Percentiles rank a stretch among this genome's conserved stretches.
Evolutionary conservation across 2,329 filamentous ascomycete genomes (phyloP).

Genomic region (Claviceps paspali): DNA sequence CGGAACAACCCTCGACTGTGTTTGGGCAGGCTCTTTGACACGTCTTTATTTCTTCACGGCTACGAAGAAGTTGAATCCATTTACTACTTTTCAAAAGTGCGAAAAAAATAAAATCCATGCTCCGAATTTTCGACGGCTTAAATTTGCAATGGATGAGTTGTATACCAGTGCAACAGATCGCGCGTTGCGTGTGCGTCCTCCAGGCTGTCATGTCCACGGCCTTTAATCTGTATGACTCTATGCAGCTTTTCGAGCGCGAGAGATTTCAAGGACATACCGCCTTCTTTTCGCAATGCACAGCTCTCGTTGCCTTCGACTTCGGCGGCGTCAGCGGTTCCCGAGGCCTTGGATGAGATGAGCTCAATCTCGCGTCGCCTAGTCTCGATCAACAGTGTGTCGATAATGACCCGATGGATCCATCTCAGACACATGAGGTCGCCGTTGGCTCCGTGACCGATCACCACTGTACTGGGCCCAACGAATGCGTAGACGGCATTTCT

Average conservation of each 20-base stretch:
- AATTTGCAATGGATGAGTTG: constrained; percentile 6
- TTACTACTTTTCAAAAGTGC: no score
- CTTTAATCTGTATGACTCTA: constrained; percentile 23
- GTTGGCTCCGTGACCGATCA: constrained; percentile 30
- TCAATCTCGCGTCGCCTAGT: constrained; percentile 7
- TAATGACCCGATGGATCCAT: constrained; percentile 29
- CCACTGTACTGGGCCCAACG: constrained; percentile 29
- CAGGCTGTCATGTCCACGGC: constrained; percentile 24
- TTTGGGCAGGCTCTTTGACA: constrained; percentile 3
- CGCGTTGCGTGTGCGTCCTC: constrained; percentile 29
- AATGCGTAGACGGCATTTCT: constrained; percentile 26
- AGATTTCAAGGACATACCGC: constrained; percentile 23
- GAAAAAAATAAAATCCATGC: no score
- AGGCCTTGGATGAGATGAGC: background rate
- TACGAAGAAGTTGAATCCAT: no score
- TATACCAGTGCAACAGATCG: constrained; percentile 25
- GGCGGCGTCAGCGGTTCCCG: background rate
- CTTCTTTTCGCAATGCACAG: constrained; percentile 3
- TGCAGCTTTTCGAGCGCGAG: constrained; percentile 21
- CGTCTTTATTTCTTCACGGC: background rate
- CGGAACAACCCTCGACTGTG: background rate
- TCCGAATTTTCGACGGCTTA: no score
- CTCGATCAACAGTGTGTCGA: constrained; percentile 29
- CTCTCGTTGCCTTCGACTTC: background rate
- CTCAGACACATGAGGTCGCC: constrained; percentile 28